These are phyloP conservation scores for Citrus glauca DNA, from an alignment of 345 rosid genomes.

Conservation along the genomic window DNA sequence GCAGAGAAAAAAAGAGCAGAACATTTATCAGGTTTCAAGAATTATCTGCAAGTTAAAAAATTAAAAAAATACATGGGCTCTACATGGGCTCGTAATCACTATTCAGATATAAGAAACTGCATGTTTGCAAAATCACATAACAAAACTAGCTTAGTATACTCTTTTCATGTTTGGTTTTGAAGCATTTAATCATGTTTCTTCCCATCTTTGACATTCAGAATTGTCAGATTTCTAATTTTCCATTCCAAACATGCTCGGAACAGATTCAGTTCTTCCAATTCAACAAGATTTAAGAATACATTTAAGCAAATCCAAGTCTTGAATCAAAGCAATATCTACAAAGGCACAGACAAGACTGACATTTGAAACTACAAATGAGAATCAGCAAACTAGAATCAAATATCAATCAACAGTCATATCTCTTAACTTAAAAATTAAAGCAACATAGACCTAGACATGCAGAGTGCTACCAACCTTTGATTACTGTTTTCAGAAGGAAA, in stretches of 20 bases:
- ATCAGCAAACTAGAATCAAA: not conserved
- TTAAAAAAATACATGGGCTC: not conserved
- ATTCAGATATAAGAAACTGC: not conserved
- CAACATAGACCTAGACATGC: not conserved
- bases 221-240: not conserved
- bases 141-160: not conserved
- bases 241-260: not conserved
- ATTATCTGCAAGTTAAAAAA: not conserved
- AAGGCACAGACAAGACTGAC: not conserved
- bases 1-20: not conserved
- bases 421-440: not conserved
- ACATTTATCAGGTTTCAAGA: not conserved
- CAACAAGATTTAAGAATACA: not conserved
- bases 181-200: not conserved
- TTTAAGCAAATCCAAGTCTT: not conserved
- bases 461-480: constrained; percentile 44
- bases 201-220: not conserved
- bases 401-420: not conserved
- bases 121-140: not conserved
- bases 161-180: not conserved
- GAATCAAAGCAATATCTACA: not conserved
- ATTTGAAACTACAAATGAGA: not conserved
- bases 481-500: constrained; percentile 51
- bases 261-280: constrained; percentile 8
- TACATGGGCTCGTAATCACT: no score